These are phyloP conservation scores for Arthrinium puccinioides DNA, from an alignment of 2,329 filamentous ascomycete genomes.

Conservation along the genomic window DNA sequence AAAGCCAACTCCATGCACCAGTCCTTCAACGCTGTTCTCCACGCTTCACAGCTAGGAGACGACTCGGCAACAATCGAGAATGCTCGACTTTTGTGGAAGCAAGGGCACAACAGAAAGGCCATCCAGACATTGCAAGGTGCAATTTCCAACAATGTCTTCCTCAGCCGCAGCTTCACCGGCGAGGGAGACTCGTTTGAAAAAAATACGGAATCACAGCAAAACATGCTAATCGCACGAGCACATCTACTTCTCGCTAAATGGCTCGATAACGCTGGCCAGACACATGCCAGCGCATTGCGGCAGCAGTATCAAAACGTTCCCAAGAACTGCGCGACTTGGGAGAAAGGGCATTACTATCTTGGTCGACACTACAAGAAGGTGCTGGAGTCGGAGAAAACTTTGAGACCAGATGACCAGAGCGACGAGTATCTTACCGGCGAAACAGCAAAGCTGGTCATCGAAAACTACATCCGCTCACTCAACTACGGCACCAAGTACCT, in stretches of 20 bases:
- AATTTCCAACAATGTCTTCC: conserved; percentile 74
- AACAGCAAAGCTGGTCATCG: conserved; percentile 75
- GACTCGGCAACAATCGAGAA: conserved; percentile 90
- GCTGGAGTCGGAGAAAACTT: conserved; percentile 76
- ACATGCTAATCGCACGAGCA: conserved; percentile 64
- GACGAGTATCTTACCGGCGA: conserved; percentile 75
- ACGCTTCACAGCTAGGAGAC: conserved; percentile 78
- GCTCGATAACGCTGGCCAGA: conserved; percentile 93
- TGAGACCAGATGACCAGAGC: conserved; percentile 69
- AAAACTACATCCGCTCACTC: conserved; percentile 85
- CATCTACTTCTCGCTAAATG: conserved; percentile 90
- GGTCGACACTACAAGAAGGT: conserved; percentile 97
- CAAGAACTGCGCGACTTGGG: conserved; percentile 68
- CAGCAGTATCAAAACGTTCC: conserved; percentile 78
- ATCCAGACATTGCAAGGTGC: conserved; percentile 86
- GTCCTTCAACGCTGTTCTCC: conserved; percentile 88
- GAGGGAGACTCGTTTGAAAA: conserved; percentile 30
- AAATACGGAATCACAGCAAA: conserved; percentile 41
- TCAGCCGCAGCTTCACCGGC: conserved; percentile 32
- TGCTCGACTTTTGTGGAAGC: conserved; percentile 85
- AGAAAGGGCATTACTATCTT: conserved; percentile 95
- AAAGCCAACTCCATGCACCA: conserved; percentile 79
- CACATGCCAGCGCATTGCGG: conserved; percentile 71
- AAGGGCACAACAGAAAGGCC: conserved; percentile 87
- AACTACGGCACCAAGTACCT: conserved; percentile 90